These are phyloP conservation scores for Fusarium miscanthi DNA, from an alignment of 2,329 filamentous ascomycete species.

Conservation along the genomic window DNA sequence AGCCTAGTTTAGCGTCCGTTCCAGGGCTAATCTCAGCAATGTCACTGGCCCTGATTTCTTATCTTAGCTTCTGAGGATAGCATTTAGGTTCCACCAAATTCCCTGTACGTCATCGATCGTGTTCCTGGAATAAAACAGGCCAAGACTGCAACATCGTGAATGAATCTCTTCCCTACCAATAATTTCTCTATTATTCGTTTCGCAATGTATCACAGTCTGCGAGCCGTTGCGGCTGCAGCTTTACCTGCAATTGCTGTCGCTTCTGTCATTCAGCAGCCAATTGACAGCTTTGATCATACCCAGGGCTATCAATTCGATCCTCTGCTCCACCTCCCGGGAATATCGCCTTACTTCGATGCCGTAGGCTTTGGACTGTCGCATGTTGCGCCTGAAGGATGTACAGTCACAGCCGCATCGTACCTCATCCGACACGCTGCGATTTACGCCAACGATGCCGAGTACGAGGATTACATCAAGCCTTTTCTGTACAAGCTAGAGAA, in stretches of 20 bases:
- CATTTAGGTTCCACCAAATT: neutral
- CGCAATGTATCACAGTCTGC: constrained; percentile 17
- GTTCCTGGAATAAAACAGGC: neutral
- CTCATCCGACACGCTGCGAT: constrained; percentile 41
- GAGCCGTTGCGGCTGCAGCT: neutral
- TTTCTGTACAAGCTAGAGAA: constrained; percentile 39
- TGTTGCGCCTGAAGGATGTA: constrained; percentile 38
- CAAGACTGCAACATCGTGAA: neutral
- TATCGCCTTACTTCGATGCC: constrained; percentile 43
- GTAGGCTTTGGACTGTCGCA: constrained; percentile 39
- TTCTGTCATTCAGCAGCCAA: constrained; percentile 28
- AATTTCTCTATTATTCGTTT: neutral
- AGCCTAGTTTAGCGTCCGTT: neutral
- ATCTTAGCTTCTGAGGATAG: neutral
- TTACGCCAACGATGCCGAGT: constrained; percentile 41
- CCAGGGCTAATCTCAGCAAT: neutral
- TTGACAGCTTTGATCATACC: constrained; percentile 30
- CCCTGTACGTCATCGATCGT: constrained; percentile 14
- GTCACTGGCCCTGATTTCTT: neutral
- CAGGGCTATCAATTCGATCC: constrained; percentile 42
- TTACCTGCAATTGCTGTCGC: constrained; percentile 5
- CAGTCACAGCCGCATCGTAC: constrained; percentile 35
- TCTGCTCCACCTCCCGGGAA: constrained; percentile 39
- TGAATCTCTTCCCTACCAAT: neutral
- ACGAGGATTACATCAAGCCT: constrained; percentile 40